Conservation (phyloP, 495 filamentous ascomycete species). For the Rhizodiscina lignyota region DNA sequence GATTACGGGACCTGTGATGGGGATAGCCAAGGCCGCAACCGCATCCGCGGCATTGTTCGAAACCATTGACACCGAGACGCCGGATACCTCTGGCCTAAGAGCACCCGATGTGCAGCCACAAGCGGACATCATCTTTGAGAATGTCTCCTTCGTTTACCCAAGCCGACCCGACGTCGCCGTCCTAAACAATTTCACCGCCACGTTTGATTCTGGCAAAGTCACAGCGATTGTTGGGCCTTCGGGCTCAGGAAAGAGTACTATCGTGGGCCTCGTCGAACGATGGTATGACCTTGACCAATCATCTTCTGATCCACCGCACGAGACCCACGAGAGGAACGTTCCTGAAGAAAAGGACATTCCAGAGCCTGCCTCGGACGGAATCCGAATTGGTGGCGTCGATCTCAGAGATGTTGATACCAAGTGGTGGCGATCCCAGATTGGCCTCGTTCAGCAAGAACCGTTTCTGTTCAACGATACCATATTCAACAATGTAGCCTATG, state of each 20-base stretch:
- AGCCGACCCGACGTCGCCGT: slow-evolving; percentile 14
- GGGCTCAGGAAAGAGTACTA: slow-evolving; percentile 18
- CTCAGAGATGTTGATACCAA: slow-evolving; percentile 12
- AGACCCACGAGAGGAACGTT: neutral
- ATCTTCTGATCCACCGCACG: neutral
- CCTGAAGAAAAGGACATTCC: slow-evolving; percentile 2
- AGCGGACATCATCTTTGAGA: slow-evolving; percentile 8
- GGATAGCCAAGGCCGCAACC: slow-evolving; percentile 11
- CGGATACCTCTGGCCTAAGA: slow-evolving; percentile 12
- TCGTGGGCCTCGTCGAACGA: slow-evolving; percentile 13
- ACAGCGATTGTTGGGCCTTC: slow-evolving; percentile 19
- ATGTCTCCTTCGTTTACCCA: slow-evolving; percentile 17
- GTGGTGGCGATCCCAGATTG: slow-evolving; percentile 18
- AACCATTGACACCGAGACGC: slow-evolving; percentile 12
- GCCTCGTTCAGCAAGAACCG: slow-evolving; percentile 19
- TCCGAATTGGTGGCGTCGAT: slow-evolving; percentile 11
- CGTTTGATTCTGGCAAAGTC: slow-evolving; percentile 14
- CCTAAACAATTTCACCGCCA: slow-evolving; percentile 8
- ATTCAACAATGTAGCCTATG: slow-evolving; percentile 16
- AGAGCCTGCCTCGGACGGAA: neutral
- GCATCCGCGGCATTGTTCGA: slow-evolving; percentile 12
- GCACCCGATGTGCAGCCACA: slow-evolving; percentile 13
- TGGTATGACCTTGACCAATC: slow-evolving; percentile 11
- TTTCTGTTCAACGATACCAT: slow-evolving; percentile 20
- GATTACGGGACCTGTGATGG: slow-evolving; percentile 9